A percentile compares a stretch with the other conserved stretches of the same genome.
These are phyloP conservation scores for Lomentospora prolificans DNA, from an alignment of 2,329 filamentous ascomycete species.

Conservation along the genomic window DNA sequence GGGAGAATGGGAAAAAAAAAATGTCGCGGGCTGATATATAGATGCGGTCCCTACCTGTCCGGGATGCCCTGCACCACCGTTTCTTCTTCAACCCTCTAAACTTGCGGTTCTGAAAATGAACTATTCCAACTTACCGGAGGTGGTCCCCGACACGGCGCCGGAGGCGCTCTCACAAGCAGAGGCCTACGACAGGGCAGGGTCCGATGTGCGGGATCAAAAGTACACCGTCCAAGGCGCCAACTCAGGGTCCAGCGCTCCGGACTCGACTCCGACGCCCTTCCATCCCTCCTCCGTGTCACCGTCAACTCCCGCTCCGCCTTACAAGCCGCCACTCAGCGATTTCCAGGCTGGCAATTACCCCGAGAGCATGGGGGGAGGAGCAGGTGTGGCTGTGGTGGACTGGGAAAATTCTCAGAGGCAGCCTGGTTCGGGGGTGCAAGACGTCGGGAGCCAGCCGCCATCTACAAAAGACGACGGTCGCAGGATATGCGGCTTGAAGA, in stretches of 20 bases:
- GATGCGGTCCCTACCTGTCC: too few species aligned
- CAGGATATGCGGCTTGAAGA: constrained; percentile 8
- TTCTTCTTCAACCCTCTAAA: not conserved
- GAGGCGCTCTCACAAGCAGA: constrained; percentile 3
- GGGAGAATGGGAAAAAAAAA: too few species aligned
- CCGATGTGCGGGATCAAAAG: constrained; percentile 3
- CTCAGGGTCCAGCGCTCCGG: too few species aligned
- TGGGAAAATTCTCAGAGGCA: not conserved
- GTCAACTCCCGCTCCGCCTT: not conserved
- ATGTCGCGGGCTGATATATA: too few species aligned
- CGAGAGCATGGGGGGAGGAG: not conserved
- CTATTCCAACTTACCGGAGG: constrained; percentile 10
- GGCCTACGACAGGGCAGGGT: not conserved
- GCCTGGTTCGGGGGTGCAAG: not conserved
- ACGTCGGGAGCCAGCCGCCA: not conserved
- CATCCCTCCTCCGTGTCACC: not conserved
- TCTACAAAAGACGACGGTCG: not conserved
- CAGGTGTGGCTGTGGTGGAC: not conserved
- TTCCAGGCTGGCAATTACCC: not conserved
- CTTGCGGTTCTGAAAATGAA: not conserved
- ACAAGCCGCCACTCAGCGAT: not conserved
- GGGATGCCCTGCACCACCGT: too few species aligned
- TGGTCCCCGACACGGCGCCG: constrained; percentile 8
- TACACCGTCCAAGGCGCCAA: too few species aligned
- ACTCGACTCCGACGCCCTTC: not conserved